Evolutionary conservation across 306 rosid species (phyloP), one percentile per base, ranked within the genome.

Genomic region (Urtica urens): DNA sequence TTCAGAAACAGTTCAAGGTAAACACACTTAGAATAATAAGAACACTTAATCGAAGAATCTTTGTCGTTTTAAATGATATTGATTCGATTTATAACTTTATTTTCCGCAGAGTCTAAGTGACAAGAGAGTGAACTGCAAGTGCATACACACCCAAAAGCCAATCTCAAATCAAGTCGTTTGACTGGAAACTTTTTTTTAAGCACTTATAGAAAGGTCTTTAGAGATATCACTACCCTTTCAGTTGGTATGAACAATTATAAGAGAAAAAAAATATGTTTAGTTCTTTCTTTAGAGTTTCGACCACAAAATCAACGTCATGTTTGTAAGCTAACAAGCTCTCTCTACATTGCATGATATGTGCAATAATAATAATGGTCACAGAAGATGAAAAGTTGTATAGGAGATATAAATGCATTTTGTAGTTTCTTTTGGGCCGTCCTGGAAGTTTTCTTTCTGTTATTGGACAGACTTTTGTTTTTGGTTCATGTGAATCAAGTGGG

Each of bases 1-100:
- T 88, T 51, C 97, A 88, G 65, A 79, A 74, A 46, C 93, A 88
- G 66, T 88, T 76, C 67, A 74, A 78, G 90, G 97, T 88, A 43
- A 41, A 17, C 10, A 10, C n/a, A n/a, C n/a, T n/a, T n/a, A 48
- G 22, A 42, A 58, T 7, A 38, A 41, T 58, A 8, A 29, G 27
- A 29, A 53, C 4, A 23, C 46, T 37, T 40, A 16, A n/a, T 1
- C 13, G 14, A 10, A 13, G 13, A 14, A 5, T 5, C 33, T 15
- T 15, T 17, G 12, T 10, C 29, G 33, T 33, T 28, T 26, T 5
- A 3, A 3, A 28, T 16, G 21, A 2, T 49, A 17, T 38, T 24
- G 10, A 12, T 33, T 22, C 29, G 8, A 6, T 9, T 1, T 21
- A 28, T 57, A 18, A 34, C 18, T 7, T 26, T 30, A 2, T 24